Conservation (phyloP, 2,329 filamentous ascomycete species). For the Colletotrichum musae region DNA sequence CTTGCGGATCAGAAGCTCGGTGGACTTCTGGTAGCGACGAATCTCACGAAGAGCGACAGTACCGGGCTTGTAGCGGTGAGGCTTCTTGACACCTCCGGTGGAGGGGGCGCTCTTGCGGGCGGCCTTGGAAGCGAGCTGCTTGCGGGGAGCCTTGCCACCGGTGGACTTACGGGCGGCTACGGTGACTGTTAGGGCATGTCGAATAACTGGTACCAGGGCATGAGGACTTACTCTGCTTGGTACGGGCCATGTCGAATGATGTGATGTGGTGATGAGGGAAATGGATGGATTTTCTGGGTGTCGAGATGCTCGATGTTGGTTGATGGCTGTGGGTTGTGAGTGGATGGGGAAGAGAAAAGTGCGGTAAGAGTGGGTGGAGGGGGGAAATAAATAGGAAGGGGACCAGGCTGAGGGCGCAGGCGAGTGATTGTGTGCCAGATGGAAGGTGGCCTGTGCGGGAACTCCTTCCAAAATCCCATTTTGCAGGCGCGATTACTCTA, state of each 20-base stretch:
- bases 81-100: constrained; percentile 98
- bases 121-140: constrained; percentile 99
- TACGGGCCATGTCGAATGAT: constrained; percentile 71
- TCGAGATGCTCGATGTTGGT: constrained; percentile 47
- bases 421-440: constrained; percentile 44
- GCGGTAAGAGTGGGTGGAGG: constrained; percentile 43
- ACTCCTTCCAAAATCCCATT: constrained; percentile 31
- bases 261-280: constrained; percentile 43
- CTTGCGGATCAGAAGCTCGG: constrained; percentile 93
- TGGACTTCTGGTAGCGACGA: constrained; percentile 91
- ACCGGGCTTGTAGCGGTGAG: constrained; percentile 86
- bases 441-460: constrained; percentile 39
- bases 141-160: constrained; percentile 85
- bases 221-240: constrained; percentile 67
- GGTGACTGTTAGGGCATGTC: constrained; percentile 3
- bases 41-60: constrained; percentile 95
- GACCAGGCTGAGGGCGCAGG: constrained; percentile 50
- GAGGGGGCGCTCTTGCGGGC: constrained; percentile 98
- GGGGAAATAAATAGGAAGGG: constrained; percentile 47
- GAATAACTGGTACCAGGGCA: no score
- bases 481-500: constrained; percentile 28
- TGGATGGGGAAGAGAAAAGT: constrained; percentile 55
- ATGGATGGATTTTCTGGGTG: constrained; percentile 48
- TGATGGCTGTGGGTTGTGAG: constrained; percentile 53
- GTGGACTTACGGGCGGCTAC: constrained; percentile 78